Conservation (phyloP, 495 filamentous ascomycete genomes). For the Talaromyces stipitatus region DNA sequence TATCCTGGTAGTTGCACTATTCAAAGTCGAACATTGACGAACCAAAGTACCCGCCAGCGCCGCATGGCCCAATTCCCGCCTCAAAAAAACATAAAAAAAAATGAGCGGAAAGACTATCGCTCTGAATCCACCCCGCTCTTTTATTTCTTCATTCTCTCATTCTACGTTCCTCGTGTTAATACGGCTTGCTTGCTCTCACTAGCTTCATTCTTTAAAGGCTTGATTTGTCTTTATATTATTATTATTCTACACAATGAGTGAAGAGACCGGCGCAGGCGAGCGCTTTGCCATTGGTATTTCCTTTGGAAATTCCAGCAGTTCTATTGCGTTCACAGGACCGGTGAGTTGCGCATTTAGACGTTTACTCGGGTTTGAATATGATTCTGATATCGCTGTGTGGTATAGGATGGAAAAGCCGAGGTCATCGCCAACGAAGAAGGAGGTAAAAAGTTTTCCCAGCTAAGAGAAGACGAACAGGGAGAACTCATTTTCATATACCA, state of each 20-base stretch:
- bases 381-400: not conserved
- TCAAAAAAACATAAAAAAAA: conserved; percentile 5
- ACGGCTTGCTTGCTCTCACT: not conserved
- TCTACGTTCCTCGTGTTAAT: not conserved
- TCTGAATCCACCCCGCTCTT: conserved; percentile 5
- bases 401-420: conserved; percentile 83
- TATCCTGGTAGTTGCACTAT: not conserved
- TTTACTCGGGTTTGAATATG: not conserved
- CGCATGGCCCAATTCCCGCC: not conserved
- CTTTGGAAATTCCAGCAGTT: conserved; percentile 97
- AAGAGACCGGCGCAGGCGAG: conserved; percentile 45
- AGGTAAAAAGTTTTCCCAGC: conserved; percentile 42
- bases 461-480: not conserved
- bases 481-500: conserved; percentile 23
- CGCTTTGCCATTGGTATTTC: conserved; percentile 86
- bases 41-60: not conserved
- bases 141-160: conserved; percentile 1
- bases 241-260: conserved; percentile 50
- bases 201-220: not conserved
- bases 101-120: not conserved
- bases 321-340: conserved; percentile 75
- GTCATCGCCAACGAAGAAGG: conserved; percentile 99
- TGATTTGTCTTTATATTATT: too few relatives aligned
- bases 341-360: conserved; percentile 31
- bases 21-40: not conserved